These are phyloP conservation scores for Plasmodium sp. DNA, from an alignment of 169 alveolate species.

Conservation along the genomic window DNA sequence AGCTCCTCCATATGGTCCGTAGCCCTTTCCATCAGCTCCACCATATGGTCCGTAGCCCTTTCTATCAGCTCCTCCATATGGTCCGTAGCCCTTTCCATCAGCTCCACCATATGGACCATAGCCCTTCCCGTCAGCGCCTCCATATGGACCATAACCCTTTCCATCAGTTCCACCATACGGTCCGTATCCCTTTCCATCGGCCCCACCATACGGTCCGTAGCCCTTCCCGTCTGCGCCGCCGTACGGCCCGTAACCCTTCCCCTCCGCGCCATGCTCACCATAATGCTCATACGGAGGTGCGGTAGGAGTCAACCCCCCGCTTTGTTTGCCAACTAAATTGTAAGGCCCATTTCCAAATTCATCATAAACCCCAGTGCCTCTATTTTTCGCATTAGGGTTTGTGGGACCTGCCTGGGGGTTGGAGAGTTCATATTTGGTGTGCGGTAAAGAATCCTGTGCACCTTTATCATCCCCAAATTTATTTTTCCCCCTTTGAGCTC, in stretches of 20 bases:
- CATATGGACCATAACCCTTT: neutral
- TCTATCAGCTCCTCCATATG: neutral
- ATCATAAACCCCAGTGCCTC: slow-evolving; percentile 16
- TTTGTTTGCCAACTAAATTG: slow-evolving; percentile 11
- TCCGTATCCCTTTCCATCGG: neutral
- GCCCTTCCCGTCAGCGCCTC: neutral
- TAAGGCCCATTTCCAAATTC: slow-evolving; percentile 31
- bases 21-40: neutral
- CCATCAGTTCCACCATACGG: neutral
- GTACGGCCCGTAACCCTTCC: neutral
- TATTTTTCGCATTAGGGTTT: neutral
- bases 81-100: neutral
- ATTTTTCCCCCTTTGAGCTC: neutral
- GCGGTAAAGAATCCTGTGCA: neutral
- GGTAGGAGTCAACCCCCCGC: neutral
- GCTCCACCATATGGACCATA: neutral
- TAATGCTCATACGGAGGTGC: neutral
- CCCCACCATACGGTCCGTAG: neutral
- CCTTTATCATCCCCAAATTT: neutral
- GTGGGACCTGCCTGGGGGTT: neutral
- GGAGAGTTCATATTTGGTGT: slow-evolving; percentile 3
- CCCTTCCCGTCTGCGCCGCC: neutral
- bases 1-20: neutral
- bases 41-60: neutral
- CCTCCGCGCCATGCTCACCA: neutral